A percentile compares a stretch with the other conserved stretches of the same genome.
These are phyloP conservation scores for Rhodotorula paludigena DNA, from an alignment of 768 basidiomycete genomes.

Conservation along the genomic window DNA sequence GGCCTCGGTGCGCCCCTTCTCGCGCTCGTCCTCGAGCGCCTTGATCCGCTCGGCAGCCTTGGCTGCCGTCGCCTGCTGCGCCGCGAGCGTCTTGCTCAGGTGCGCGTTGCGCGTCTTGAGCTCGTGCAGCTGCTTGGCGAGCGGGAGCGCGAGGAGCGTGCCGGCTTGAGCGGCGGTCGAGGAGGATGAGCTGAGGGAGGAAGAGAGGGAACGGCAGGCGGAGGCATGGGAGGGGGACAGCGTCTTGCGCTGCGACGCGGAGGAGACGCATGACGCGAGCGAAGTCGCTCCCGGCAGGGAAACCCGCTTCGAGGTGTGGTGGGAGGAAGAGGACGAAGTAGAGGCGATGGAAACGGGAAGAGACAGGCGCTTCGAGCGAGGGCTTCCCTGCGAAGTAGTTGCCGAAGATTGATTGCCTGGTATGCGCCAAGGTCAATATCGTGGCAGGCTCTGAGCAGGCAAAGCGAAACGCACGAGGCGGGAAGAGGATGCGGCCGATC, in stretches of 20 bases:
- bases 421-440: too few species aligned
- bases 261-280: background rate
- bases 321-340: background rate
- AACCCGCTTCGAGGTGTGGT: background rate
- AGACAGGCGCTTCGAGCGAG: slow-evolving; percentile 20
- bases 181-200: background rate
- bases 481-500: slow-evolving; percentile 24
- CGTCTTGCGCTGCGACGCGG: background rate
- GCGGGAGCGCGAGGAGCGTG: slow-evolving; percentile 9
- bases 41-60: slow-evolving; percentile 8
- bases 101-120: slow-evolving; percentile 24
- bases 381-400: background rate
- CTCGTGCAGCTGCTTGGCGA: slow-evolving; percentile 17
- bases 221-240: slow-evolving; percentile 9
- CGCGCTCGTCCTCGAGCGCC: slow-evolving; percentile 15
- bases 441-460: too few species aligned
- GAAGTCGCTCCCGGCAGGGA: background rate
- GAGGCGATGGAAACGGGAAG: background rate
- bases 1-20: slow-evolving; percentile 1
- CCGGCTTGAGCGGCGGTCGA: background rate
- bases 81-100: background rate
- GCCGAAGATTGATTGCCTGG: too few species aligned
- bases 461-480: slow-evolving; percentile 1
- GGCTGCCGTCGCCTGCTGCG: background rate
- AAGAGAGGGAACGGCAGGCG: too few species aligned